phyloP scores from a whole-genome alignment of 768 basidiomycete genomes.

The Psilocybe subaeruginosa region DNA sequence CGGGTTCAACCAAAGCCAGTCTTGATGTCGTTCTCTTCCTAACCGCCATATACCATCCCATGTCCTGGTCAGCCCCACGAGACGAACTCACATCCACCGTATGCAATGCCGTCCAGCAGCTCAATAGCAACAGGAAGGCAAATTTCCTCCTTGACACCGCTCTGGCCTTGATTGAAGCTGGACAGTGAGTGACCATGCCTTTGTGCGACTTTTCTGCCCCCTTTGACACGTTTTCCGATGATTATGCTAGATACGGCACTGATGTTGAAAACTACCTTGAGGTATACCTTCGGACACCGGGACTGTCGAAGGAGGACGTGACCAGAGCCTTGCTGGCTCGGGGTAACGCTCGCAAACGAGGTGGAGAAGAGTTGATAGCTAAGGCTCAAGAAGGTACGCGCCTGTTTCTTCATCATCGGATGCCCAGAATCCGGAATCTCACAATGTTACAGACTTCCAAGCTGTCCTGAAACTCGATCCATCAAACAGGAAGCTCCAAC shows the following conservation, averaged over 20 bases:
- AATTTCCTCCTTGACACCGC: conserved; percentile 54
- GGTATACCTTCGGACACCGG: conserved; percentile 65
- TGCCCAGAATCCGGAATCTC: not conserved
- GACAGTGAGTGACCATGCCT: conserved; percentile 40
- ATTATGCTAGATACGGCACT: conserved; percentile 53
- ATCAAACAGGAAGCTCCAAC: conserved; percentile 55
- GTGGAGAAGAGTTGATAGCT: conserved; percentile 55
- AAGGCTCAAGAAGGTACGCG: conserved; percentile 60
- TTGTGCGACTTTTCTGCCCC: not conserved
- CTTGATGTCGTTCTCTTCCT: conserved; percentile 10
- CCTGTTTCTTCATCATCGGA: not conserved
- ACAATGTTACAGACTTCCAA: conserved; percentile 52
- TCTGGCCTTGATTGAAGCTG: conserved; percentile 49
- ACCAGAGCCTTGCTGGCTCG: conserved; percentile 60
- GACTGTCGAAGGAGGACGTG: conserved; percentile 51
- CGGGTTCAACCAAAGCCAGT: conserved; percentile 9
- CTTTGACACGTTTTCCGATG: not conserved
- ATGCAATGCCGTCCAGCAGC: conserved; percentile 47
- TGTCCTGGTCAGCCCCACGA: conserved; percentile 30
- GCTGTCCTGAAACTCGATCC: conserved; percentile 63
- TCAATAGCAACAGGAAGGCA: conserved; percentile 48
- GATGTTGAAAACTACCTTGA: conserved; percentile 70
- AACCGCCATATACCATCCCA: conserved; percentile 18
- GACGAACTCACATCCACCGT: conserved; percentile 59
- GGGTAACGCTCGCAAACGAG: conserved; percentile 58